These are phyloP conservation scores for Medakamo hakoo DNA, from an alignment of 139 green algal genomes.

Conservation along the genomic window DNA sequence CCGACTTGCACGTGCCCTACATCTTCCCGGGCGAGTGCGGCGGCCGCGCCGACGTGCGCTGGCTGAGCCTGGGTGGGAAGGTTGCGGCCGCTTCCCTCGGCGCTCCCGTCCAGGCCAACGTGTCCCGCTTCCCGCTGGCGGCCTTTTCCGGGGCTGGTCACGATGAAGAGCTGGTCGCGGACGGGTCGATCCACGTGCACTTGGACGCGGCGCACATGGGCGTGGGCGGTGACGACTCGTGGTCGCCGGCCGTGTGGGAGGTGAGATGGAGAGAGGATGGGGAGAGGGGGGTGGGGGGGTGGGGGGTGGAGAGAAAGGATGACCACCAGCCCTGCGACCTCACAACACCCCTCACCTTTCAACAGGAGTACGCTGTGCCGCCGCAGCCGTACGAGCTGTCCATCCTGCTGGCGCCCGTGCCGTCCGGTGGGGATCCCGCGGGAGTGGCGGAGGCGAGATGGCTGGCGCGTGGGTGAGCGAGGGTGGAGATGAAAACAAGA, in stretches of 20 bases:
- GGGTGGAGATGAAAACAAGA: no score
- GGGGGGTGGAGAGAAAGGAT: neutral
- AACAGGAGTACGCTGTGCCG: constrained; percentile 25
- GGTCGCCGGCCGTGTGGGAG: constrained; percentile 51
- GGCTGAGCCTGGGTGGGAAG: constrained; percentile 24
- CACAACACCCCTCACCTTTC: neutral
- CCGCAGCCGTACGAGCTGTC: constrained; percentile 20
- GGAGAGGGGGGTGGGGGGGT: neutral
- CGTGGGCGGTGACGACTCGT: constrained; percentile 86
- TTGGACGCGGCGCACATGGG: constrained; percentile 83
- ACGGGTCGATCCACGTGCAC: constrained; percentile 40
- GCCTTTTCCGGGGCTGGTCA: constrained; percentile 36
- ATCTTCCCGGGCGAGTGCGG: constrained; percentile 69
- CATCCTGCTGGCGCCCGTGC: constrained; percentile 10
- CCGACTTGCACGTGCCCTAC: constrained; percentile 64
- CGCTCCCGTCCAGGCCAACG: constrained; percentile 16
- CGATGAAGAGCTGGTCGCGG: constrained; percentile 39
- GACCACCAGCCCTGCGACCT: neutral
- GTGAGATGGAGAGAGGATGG: neutral
- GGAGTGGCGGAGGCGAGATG: neutral
- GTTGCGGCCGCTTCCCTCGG: constrained; percentile 1
- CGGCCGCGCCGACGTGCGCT: constrained; percentile 53
- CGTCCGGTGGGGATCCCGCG: no score
- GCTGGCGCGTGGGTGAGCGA: neutral
- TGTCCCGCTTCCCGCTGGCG: constrained; percentile 21